Percentiles rank a stretch among this genome's conserved stretches.
These are phyloP conservation scores for Rhodotorula diobovata DNA, from an alignment of 768 basidiomycete species.

Conservation along the genomic window DNA sequence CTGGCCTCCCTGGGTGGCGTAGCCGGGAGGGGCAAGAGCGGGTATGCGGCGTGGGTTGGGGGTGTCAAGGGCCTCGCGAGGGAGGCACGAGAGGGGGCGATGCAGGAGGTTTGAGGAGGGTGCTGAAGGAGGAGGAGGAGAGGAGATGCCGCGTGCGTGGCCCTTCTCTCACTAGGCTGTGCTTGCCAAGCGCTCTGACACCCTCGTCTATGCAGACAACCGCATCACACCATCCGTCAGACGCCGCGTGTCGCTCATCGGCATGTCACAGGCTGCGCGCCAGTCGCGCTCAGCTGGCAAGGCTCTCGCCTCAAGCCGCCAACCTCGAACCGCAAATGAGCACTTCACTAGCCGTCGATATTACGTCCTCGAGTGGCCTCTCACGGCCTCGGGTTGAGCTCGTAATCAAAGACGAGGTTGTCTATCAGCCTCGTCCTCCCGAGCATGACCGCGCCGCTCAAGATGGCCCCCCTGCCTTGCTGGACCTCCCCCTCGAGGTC, in stretches of 20 bases:
- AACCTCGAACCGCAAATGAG: too few species aligned
- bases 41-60: neutral
- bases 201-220: too few species aligned
- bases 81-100: neutral
- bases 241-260: too few species aligned
- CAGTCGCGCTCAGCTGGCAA: too few species aligned
- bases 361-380: too few species aligned
- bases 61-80: neutral
- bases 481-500: slow-evolving; percentile 52
- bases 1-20: neutral
- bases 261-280: too few species aligned
- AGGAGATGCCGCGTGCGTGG: too few species aligned
- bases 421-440: slow-evolving; percentile 85
- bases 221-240: too few species aligned
- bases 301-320: too few species aligned
- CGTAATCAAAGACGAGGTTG: slow-evolving; percentile 66
- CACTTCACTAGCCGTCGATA: too few species aligned
- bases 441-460: slow-evolving; percentile 56
- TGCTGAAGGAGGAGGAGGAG: neutral
- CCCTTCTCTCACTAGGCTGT: too few species aligned
- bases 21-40: neutral
- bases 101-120: neutral
- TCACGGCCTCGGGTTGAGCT: slow-evolving; percentile 15
- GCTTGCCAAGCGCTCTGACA: too few species aligned
- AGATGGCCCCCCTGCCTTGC: slow-evolving; percentile 42